Evolutionary conservation across 495 filamentous ascomycete species (phyloP).

Genomic region (Mytilinidion resinicola): DNA sequence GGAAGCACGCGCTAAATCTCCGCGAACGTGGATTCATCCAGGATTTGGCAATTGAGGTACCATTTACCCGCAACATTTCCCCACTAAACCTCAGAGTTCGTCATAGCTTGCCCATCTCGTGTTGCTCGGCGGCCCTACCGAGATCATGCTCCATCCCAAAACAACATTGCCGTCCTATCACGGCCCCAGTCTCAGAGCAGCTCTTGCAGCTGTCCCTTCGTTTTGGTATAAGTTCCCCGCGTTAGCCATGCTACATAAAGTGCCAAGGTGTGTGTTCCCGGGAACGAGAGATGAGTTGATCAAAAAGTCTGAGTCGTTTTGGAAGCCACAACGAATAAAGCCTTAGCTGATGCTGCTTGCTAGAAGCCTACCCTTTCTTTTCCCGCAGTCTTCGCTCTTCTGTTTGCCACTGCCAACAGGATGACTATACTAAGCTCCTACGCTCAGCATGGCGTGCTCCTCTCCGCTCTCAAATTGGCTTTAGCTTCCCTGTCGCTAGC

Average conservation of each 20-base stretch:
- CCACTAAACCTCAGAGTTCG: not conserved
- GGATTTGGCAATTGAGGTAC: not conserved
- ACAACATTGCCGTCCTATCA: not conserved
- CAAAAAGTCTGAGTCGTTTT: not conserved
- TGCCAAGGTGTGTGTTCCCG: not conserved
- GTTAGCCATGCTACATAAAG: not conserved
- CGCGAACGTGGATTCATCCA: not conserved
- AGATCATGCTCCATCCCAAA: not conserved
- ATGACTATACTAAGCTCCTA: not conserved
- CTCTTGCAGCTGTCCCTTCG: not conserved
- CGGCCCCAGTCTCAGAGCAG: not conserved
- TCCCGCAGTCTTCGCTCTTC: not conserved
- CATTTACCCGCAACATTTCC: not conserved
- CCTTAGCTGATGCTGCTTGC: not conserved
- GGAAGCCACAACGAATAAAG: not conserved
- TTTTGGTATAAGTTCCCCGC: not conserved
- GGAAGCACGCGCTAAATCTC: not conserved
- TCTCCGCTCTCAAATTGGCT: not conserved
- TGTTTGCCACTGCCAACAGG: not conserved
- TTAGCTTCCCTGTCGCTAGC: not conserved
- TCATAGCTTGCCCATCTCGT: not conserved
- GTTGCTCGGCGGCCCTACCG: not conserved
- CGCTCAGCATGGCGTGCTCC: not conserved
- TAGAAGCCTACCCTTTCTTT: not conserved
- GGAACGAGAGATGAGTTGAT: not conserved